Base-by-base conservation (phyloP, 1,139 yeast species). In the Diutina catenulata region DNA sequence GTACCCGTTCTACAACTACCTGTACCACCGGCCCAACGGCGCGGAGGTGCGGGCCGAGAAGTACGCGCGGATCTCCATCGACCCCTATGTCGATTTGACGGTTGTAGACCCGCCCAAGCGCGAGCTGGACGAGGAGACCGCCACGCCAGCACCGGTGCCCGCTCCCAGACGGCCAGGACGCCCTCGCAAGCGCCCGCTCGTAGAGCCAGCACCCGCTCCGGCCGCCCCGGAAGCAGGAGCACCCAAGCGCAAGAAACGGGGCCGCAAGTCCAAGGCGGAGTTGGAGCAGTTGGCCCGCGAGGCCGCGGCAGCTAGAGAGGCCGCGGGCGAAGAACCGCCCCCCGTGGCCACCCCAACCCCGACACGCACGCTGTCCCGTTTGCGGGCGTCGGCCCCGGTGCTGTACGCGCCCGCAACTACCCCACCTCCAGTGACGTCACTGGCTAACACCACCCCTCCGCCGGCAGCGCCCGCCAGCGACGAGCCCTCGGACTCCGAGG, bases 1-100 rank as follows among this genome's bases (percentile, higher is more conserved):
- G 4, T 67, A 62, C 41, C 71, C 73, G 27, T 67, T 66, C 42
- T 67, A 67, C 47, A 66, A 66, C 40, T 67, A 57, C 45, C 64
- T 70, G 3, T 66, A 62, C 46, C 73, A 67, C 45, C 53, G 65
- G 7, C 54, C 62, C 37, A 56, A 61, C 37, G 54, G 60, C 4
- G 49, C 52, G 14, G 47, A 55, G 3, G 53, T 53, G 10, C 48
- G 50, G 10, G 51, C 49, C 19, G 16, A 21, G 2, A 66, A 65
- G 42, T 52, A 56, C 36, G 42, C 49, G 2, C 49, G 45, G 15
- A 47, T 67, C 3, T 42, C 50, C 4, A 58, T 67, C 31, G 49
- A 46, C 4, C 65, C 70, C 1, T 67, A 67, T 45, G 48, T 57
- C 19, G 70, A 64, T 40, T 60, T 67, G 15, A 27, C 29, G 16